Conservation (phyloP, 2,329 filamentous ascomycete genomes). For the Penicillium griseofulvum region DNA sequence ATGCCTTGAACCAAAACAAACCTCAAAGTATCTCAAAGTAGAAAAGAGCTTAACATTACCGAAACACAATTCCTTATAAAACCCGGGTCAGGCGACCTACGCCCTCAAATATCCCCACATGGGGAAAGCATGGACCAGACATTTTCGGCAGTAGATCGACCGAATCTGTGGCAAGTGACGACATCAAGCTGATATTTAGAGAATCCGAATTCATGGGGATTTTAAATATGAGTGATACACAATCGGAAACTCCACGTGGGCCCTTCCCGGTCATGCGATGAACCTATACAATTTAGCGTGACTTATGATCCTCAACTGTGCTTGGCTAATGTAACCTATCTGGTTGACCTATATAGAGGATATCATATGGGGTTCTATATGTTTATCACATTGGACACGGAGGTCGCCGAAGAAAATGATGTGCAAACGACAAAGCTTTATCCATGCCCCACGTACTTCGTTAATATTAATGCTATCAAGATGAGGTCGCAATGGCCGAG, state of each 20-base stretch:
- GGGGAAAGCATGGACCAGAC: not conserved
- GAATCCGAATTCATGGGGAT: not conserved
- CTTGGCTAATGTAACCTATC: not conserved
- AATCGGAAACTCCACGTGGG: not conserved
- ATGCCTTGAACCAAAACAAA: no score
- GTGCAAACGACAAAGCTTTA: not conserved
- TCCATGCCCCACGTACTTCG: not conserved
- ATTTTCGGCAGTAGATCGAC: not conserved
- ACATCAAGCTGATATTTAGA: not conserved
- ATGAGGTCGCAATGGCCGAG: not conserved
- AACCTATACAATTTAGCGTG: not conserved
- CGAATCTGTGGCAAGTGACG: not conserved
- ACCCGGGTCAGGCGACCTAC: not conserved
- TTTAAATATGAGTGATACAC: not conserved
- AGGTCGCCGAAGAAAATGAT: not conserved
- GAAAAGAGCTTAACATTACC: not conserved
- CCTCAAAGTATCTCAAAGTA: not conserved
- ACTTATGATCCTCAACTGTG: not conserved
- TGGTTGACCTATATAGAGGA: not conserved
- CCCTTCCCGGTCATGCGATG: not conserved
- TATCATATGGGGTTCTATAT: not conserved
- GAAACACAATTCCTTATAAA: not conserved
- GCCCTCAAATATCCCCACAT: not conserved
- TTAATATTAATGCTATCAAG: not conserved
- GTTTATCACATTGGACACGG: not conserved